These are phyloP conservation scores for Aspergillus leporis DNA, from an alignment of 495 filamentous ascomycete genomes.

Conservation along the genomic window DNA sequence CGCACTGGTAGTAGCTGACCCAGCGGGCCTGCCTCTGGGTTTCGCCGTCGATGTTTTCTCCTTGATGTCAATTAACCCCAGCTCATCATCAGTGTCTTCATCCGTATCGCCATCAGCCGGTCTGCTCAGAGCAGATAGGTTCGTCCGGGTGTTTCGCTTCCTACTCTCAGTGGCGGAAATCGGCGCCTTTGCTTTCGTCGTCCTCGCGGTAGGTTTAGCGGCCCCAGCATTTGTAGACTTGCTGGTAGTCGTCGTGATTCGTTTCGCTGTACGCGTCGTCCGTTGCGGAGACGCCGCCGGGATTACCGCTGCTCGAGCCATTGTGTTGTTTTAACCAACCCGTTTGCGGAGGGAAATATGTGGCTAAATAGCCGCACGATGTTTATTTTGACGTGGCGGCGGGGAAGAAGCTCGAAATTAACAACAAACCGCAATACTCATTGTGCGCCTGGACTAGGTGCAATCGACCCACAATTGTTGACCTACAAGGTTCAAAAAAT, in stretches of 20 bases:
- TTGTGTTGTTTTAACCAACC: slow-evolving; percentile 15
- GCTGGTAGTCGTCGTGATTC: slow-evolving; percentile 20
- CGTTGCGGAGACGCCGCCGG: slow-evolving; percentile 39
- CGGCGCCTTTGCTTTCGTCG: slow-evolving; percentile 20
- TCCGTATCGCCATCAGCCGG: slow-evolving; percentile 25
- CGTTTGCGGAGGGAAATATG: neutral
- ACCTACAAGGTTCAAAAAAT: neutral
- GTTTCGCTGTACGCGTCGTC: slow-evolving; percentile 30
- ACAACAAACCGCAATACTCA: slow-evolving; percentile 11
- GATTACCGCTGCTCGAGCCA: slow-evolving; percentile 47
- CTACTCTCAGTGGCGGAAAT: slow-evolving; percentile 18
- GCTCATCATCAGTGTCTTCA: slow-evolving; percentile 43
- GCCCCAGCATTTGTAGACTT: slow-evolving; percentile 4
- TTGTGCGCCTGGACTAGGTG: slow-evolving; percentile 6
- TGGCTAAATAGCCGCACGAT: slow-evolving; percentile 1
- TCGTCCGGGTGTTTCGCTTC: slow-evolving; percentile 11
- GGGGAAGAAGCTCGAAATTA: slow-evolving; percentile 1
- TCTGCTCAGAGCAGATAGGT: slow-evolving; percentile 3
- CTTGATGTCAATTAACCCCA: slow-evolving; percentile 31
- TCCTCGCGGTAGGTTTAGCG: slow-evolving; percentile 22
- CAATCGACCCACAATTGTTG: neutral
- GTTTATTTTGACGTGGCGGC: slow-evolving; percentile 2
- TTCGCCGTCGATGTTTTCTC: slow-evolving; percentile 19
- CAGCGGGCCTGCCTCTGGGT: slow-evolving; percentile 21
- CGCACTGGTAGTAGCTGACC: slow-evolving; percentile 14